These are phyloP conservation scores for Talaromyces proteolyticus DNA, from an alignment of 495 filamentous ascomycete genomes.

Conservation along the genomic window DNA sequence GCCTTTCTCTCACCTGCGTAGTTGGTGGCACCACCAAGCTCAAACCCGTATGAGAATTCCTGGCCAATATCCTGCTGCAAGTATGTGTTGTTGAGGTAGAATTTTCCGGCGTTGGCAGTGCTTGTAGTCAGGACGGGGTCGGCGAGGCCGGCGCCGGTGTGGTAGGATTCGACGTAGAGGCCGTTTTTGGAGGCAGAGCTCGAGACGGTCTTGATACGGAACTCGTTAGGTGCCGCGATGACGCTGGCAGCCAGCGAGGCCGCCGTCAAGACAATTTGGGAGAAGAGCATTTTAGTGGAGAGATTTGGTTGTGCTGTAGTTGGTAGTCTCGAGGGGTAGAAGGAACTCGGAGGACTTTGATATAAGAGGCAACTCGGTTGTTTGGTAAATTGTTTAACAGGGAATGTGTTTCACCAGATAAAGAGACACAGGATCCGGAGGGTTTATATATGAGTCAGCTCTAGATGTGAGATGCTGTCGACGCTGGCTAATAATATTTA, in stretches of 20 bases:
- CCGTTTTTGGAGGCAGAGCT: slow-evolving; percentile 25
- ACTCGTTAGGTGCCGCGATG: slow-evolving; percentile 17
- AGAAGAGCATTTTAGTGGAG: background rate
- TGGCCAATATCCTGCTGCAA: slow-evolving; percentile 28
- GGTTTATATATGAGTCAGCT: too few relatives aligned
- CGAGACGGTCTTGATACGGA: slow-evolving; percentile 39
- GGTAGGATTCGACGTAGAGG: slow-evolving; percentile 42
- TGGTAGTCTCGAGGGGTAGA: slow-evolving; percentile 11
- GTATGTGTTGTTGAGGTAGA: slow-evolving; percentile 38
- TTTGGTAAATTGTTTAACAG: background rate
- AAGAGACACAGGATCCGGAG: too few relatives aligned
- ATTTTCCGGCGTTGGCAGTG: slow-evolving; percentile 16
- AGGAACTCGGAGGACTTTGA: slow-evolving; percentile 5
- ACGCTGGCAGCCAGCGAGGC: slow-evolving; percentile 9
- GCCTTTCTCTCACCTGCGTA: slow-evolving; percentile 25
- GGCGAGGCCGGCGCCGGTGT: slow-evolving; percentile 41
- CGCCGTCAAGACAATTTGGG: background rate
- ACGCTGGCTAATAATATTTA: too few relatives aligned
- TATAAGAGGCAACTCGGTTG: too few relatives aligned
- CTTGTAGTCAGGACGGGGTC: slow-evolving; percentile 34
- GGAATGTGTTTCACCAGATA: background rate
- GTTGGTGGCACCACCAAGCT: slow-evolving; percentile 18
- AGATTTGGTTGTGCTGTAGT: slow-evolving; percentile 8
- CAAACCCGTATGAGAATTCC: slow-evolving; percentile 32
- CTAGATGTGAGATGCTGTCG: too few relatives aligned